Conservation (phyloP, 106 monocot genomes). For the Posidonia australis region DNA sequence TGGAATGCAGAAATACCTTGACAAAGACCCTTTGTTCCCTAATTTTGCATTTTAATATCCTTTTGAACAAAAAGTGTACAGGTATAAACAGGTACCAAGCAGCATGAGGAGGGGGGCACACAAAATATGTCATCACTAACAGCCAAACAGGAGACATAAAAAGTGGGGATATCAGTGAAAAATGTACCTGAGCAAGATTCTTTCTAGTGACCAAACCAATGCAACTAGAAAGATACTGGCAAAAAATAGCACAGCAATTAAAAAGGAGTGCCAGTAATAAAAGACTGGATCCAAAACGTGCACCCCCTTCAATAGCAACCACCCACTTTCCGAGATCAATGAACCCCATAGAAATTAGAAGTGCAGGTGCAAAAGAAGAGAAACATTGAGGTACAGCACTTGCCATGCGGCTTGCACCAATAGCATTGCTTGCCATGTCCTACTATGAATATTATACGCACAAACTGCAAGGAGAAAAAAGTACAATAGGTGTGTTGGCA, state of each 20-base stretch:
- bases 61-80: too few relatives aligned
- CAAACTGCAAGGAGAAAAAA: neutral
- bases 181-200: conserved; percentile 33
- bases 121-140: too few relatives aligned
- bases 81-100: too few relatives aligned
- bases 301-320: conserved; percentile 29
- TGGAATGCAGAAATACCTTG: too few relatives aligned
- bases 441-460: neutral
- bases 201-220: conserved; percentile 21
- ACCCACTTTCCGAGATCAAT: conserved; percentile 37
- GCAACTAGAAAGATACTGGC: conserved; percentile 20
- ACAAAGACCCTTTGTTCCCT: too few relatives aligned
- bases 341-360: conserved; percentile 27
- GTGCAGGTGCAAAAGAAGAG: conserved; percentile 8
- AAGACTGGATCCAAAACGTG: conserved; percentile 14
- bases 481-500: neutral
- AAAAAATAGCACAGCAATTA: conserved; percentile 23
- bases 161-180: neutral
- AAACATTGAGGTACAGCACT: conserved; percentile 7
- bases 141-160: too few relatives aligned
- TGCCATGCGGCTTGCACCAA: conserved; percentile 5
- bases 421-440: neutral
- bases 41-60: too few relatives aligned
- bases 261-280: conserved; percentile 12
- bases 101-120: too few relatives aligned